Base-by-base conservation (phyloP, 2,329 filamentous ascomycete genomes). In the Macroventuria anomochaeta region DNA sequence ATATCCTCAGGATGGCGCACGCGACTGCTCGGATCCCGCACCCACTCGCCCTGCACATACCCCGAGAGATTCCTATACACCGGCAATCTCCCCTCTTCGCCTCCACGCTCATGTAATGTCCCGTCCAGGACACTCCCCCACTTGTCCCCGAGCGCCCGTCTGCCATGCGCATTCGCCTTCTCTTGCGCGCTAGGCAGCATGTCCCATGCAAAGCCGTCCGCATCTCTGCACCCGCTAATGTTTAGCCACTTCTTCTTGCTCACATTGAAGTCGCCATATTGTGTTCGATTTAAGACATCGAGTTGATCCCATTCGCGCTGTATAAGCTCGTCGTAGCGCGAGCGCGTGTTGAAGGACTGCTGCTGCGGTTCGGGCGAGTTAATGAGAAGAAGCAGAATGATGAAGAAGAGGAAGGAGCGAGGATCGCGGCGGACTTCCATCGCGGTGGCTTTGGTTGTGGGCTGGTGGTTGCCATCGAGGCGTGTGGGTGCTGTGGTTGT, bases 1-100 rank as follows among this genome's bases (percentile, higher is more conserved):
- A 80, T 70, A 10, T 79, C 74, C 10, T 70, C 70, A 68, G 78
- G 70, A 75, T 81, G 57, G 67, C 80, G 62, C 73, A 79, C 58
- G 59, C 49, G 75, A 79, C 65, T 76, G 83, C 80, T 36, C 78
- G 80, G 41, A n/a, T 69, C 70, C 31, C 86, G 85, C 48, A 86
- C 79, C 89, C 91, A 96, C 52, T 86, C 80, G n/a, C 91, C 91
- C 40, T 86, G 83, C 31, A 96, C 80, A 26, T 86, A 86, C 4
- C 91, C 90, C 2, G 90, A 92, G 5, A 89, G 83, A 69, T 96
- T 93, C 68, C 83, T 83, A 81, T 93, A 96, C n/a, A 88, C 78
- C 1, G 83, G 80, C 47, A 88, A 75, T 6, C 79, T 73, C 43
- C 66, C 58, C 10, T 54, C 46, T 12, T 77, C 76, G 29, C 5